Base-by-base conservation (phyloP, 2,329 filamentous ascomycete genomes). In the Cercospora sesami region DNA sequence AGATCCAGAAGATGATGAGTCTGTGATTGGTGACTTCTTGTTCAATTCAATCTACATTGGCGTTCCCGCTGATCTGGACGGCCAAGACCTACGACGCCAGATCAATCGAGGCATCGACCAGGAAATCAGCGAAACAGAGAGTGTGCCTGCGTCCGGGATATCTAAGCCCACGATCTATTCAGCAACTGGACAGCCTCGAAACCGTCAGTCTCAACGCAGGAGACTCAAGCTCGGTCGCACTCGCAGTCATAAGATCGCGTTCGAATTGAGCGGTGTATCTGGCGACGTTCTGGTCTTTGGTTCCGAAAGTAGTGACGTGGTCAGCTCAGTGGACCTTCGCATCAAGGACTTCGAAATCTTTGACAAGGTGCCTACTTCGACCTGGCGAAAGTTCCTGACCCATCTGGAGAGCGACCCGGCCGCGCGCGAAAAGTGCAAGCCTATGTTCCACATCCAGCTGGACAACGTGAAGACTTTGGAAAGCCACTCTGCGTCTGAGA, bases 11-110 rank as follows among this genome's bases (percentile, higher is more conserved):
- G 91, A 96, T 60, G 91, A 94, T 53, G 91, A 94, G 79, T 92
- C 89, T 12, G 91, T 91, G 5, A 96, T 98, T 79, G 93, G 93
- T 5, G 96, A 99, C 78, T 96, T 96, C 73, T 84, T 99, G 16
- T 99, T 99, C 85, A 98, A 99, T 78, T 99, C 95, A 0, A 97
- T 99, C 64, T 99, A 97, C 81, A 97, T 99, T 74, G 93, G 92
- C 14, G 91, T 99, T 18, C 91, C 94, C 0, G 86, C 91, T 10
- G 95, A 94, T 73, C 71, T 73, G 23, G 94, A 98, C 73, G 93
- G 93, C 5, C 87, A 87, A 63, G 92, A 96, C 31, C 85, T 98
- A 9, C 85, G 92, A 4, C 87, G 88, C 57, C 91, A 91, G 45
- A 97, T 99, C 79, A 97, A 97, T 76, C 89, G 91, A 66, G 89